phyloP scores from a whole-genome alignment of 768 basidiomycete species.

The Gyrodon lividus region DNA sequence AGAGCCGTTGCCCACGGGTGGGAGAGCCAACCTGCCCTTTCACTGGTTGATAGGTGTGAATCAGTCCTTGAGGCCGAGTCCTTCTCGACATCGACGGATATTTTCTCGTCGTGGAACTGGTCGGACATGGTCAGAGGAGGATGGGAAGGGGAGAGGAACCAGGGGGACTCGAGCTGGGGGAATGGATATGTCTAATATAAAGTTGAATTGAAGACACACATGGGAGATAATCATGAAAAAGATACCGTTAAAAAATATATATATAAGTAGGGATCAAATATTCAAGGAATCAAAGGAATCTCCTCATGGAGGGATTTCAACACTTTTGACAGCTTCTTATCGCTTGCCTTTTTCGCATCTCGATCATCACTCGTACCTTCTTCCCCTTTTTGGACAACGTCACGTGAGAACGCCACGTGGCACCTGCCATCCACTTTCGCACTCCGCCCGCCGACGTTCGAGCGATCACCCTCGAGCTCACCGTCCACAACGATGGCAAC shows the following conservation, averaged over 20 bases:
- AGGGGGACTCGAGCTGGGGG: background rate
- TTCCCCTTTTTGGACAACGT: slow-evolving; percentile 1
- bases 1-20: slow-evolving; percentile 16
- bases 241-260: background rate
- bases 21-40: background rate
- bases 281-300: too few relatives aligned
- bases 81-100: slow-evolving; percentile 30
- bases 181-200: slow-evolving; percentile 1
- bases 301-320: too few relatives aligned
- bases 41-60: slow-evolving; percentile 7
- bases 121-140: slow-evolving; percentile 21
- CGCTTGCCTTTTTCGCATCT: background rate
- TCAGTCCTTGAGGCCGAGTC: slow-evolving; percentile 19
- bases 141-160: slow-evolving; percentile 7
- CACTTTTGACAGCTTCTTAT: background rate
- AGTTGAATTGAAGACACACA: background rate
- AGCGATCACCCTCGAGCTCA: slow-evolving; percentile 8
- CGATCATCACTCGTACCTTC: slow-evolving; percentile 8
- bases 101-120: slow-evolving; percentile 17
- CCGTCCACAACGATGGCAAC: slow-evolving; percentile 29
- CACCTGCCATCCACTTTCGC: background rate
- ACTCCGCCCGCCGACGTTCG: background rate
- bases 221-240: background rate
- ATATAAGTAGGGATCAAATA: background rate
- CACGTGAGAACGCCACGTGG: slow-evolving; percentile 18